Evolutionary conservation across 441 rosid genomes (phyloP), one percentile per base, ranked within the genome.

Genomic region (Flueggea neowawraea): DNA sequence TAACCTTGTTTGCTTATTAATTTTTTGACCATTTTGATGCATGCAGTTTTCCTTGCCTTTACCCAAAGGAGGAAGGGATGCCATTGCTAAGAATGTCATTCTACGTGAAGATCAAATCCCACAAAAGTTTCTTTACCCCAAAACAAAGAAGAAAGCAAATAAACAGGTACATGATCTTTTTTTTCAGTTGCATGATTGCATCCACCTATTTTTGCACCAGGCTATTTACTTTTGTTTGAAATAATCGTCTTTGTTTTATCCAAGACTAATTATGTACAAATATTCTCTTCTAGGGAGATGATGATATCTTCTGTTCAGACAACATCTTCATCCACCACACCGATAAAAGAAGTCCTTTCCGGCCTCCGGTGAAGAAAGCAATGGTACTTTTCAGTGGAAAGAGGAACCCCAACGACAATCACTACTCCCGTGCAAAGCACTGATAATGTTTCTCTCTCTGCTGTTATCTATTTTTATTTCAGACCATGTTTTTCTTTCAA

Each of bases 321-420:
- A 80, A 82, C 66, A 63, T 86, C 61, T 91, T 91, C 79, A 58
- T 63, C 72, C 78, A 82, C 78, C 90, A 86, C 59, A 73, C 77
- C 12, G 91, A 82, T 64, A 84, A 73, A 67, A 86, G 70, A 62
- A 72, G 84, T 31, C 83, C 96, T 58, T 79, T 82, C 55, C 94
- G 73, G 76, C 97, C 97, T 61, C 96, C 97, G 0, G 73, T 91
- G 44, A 84, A 96, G 79, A 81, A 89, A 75, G 96, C 97, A 64
- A 58, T 95, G 55, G 87, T 86, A 6, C 85, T 84, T 64, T 95
- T 89, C 74, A 79, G 97, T 33, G 96, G 91, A 68, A 89, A 75
- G 82, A 85, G 97, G 73, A 91, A 95, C 71, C 99, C 97, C 16
- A 95, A 95, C 52, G 99, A 95, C 75, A 91, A 95, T 76, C 97